Evolutionary conservation across 1,284 basidiomycete genomes (phyloP).

Genomic region (Tilletia setariae): DNA sequence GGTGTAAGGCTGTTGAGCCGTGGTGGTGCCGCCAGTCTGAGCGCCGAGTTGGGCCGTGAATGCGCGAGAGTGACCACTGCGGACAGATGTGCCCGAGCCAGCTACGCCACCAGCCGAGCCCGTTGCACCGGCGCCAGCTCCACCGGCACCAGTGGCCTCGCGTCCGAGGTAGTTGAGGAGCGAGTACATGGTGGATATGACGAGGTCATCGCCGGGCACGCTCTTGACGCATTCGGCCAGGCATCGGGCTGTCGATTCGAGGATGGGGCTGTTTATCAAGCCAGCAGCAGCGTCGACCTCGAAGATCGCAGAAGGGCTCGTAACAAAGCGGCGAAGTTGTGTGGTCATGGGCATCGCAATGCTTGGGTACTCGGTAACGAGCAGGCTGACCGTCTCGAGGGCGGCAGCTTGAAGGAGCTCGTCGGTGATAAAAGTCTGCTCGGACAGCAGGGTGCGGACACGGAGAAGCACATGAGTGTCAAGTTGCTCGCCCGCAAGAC

Average conservation of each 20-base stretch:
- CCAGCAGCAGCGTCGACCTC: slow-evolving; percentile 65
- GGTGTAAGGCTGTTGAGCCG: slow-evolving; percentile 23
- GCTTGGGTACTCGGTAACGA: slow-evolving; percentile 79
- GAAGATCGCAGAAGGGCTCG: slow-evolving; percentile 80
- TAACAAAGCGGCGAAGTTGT: slow-evolving; percentile 82
- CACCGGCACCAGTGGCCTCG: slow-evolving; percentile 56
- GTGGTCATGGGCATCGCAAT: slow-evolving; percentile 72
- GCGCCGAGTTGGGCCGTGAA: slow-evolving; percentile 25
- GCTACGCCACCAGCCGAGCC: slow-evolving; percentile 57
- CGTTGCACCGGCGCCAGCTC: slow-evolving; percentile 11
- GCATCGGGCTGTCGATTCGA: slow-evolving; percentile 81
- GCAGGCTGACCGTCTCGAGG: slow-evolving; percentile 71
- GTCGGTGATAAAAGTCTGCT: slow-evolving; percentile 74
- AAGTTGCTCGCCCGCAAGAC: slow-evolving; percentile 43
- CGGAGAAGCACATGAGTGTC: slow-evolving; percentile 70
- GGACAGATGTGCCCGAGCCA: slow-evolving; percentile 60
- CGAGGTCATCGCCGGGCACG: slow-evolving; percentile 80
- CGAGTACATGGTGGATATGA: slow-evolving; percentile 93
- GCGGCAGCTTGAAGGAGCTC: slow-evolving; percentile 79
- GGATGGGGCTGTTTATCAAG: slow-evolving; percentile 65
- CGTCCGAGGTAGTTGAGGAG: slow-evolving; percentile 85
- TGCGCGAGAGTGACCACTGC: slow-evolving; percentile 57
- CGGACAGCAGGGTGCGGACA: slow-evolving; percentile 73
- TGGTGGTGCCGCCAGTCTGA: slow-evolving; percentile 9
- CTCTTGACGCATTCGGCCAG: slow-evolving; percentile 82